These are phyloP conservation scores for Candida anutae DNA, from an alignment of 1,139 yeast genomes.

Conservation along the genomic window DNA sequence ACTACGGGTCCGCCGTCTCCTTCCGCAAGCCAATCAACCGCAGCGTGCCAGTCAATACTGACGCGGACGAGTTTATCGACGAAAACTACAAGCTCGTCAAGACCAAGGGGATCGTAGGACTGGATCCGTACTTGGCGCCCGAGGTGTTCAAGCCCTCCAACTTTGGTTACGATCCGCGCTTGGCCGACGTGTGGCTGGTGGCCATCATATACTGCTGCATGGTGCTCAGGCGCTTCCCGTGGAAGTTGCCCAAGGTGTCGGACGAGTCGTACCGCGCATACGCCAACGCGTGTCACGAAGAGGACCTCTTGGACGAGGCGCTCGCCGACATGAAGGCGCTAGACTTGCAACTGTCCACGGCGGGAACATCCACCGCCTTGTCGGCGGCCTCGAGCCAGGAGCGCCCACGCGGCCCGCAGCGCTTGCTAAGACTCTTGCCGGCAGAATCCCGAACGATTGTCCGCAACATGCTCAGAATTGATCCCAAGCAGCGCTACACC, in stretches of 20 bases:
- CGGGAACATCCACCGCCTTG: too few species aligned
- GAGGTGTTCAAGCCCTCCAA: slow-evolving; percentile 49
- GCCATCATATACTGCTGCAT: slow-evolving; percentile 74
- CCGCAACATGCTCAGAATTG: slow-evolving; percentile 26
- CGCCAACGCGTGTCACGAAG: slow-evolving; percentile 2
- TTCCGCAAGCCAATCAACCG: slow-evolving; percentile 30
- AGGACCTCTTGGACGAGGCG: slow-evolving; percentile 3
- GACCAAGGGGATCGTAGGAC: slow-evolving; percentile 70
- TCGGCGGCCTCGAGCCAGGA: too few species aligned
- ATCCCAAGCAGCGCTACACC: slow-evolving; percentile 19
- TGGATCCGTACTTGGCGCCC: slow-evolving; percentile 77
- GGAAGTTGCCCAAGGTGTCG: slow-evolving; percentile 61
- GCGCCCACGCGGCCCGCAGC: slow-evolving; percentile 20
- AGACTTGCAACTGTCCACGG: slow-evolving; percentile 1
- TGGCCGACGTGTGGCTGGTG: slow-evolving; percentile 71
- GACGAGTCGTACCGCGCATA: slow-evolving; percentile 41
- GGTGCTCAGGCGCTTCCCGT: slow-evolving; percentile 65
- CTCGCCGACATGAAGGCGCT: slow-evolving; percentile 3
- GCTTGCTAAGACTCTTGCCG: slow-evolving; percentile 33
- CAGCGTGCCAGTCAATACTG: slow-evolving; percentile 5
- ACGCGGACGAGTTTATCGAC: slow-evolving; percentile 12
- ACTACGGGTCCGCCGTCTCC: slow-evolving; percentile 71
- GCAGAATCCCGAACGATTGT: slow-evolving; percentile 23
- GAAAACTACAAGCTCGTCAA: slow-evolving; percentile 19
- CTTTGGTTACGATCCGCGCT: slow-evolving; percentile 58